phyloP scores from a whole-genome alignment of 2,329 filamentous ascomycete species.

The Fusarium globosum region DNA sequence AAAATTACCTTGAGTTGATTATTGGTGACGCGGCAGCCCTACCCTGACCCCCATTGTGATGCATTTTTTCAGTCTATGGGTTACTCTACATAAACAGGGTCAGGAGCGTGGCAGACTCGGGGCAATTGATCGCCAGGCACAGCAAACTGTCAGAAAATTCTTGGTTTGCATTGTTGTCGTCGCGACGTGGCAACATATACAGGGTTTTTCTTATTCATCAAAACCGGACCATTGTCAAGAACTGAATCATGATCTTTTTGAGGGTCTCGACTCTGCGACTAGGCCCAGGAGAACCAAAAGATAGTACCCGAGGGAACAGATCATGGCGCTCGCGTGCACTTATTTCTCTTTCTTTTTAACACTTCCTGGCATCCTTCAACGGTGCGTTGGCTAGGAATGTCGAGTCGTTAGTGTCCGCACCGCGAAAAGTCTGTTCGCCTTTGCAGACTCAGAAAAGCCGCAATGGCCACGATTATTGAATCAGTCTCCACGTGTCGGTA shows the following conservation, averaged over 20 bases:
- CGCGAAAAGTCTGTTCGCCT: conserved; percentile 31
- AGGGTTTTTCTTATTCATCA: conserved; percentile 6
- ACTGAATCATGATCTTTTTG: conserved; percentile 23
- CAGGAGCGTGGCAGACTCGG: conserved; percentile 8
- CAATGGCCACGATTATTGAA: conserved; percentile 23
- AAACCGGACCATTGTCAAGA: neutral
- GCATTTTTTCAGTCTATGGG: conserved; percentile 12
- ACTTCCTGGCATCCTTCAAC: conserved; percentile 22
- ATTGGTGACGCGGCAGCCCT: conserved; percentile 40
- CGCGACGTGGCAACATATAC: conserved; percentile 26
- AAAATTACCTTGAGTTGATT: conserved; percentile 14
- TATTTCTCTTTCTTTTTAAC: neutral
- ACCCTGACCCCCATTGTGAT: conserved; percentile 33
- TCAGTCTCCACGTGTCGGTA: conserved; percentile 32
- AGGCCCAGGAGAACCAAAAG: neutral
- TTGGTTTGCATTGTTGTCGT: conserved; percentile 27
- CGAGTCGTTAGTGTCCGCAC: conserved; percentile 24
- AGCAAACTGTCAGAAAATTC: conserved; percentile 23
- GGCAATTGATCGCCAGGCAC: conserved; percentile 39
- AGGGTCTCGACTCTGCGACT: neutral
- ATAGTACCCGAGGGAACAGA: neutral
- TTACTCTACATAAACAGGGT: conserved; percentile 3
- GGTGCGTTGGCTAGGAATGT: conserved; percentile 10
- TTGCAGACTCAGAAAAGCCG: conserved; percentile 19
- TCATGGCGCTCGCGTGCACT: conserved; percentile 24